Conservation (phyloP, 768 basidiomycete genomes). For the Peribolospora kevripleyi region DNA sequence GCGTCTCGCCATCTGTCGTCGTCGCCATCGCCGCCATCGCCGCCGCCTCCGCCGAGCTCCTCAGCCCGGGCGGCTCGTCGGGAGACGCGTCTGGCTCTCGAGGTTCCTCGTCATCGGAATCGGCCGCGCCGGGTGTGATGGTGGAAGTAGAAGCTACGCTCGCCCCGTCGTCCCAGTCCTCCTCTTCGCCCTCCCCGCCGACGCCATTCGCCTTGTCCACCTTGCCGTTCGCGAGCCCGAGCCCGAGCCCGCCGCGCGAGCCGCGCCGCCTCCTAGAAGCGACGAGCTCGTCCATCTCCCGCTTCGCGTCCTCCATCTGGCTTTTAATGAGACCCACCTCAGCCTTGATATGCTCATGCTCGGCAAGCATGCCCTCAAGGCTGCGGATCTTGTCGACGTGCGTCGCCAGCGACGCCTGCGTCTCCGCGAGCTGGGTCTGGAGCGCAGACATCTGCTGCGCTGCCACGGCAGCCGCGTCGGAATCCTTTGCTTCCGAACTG, state of each 20-base stretch:
- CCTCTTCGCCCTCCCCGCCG: constrained; percentile 15
- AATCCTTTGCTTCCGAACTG: background rate
- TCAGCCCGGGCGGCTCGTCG: too few relatives aligned
- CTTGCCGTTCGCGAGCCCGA: background rate
- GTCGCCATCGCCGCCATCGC: constrained; percentile 44
- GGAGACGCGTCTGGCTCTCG: background rate
- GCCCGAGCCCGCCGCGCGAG: constrained; percentile 4
- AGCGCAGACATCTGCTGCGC: constrained; percentile 34
- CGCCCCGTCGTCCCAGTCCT: constrained; percentile 8
- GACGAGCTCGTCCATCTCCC: constrained; percentile 26
- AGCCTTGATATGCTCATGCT: constrained; percentile 58
- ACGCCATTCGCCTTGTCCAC: constrained; percentile 8
- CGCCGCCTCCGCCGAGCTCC: constrained; percentile 13
- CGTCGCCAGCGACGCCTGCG: constrained; percentile 45
- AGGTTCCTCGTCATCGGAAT: constrained; percentile 8
- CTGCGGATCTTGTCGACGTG: constrained; percentile 58
- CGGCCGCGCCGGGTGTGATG: too few relatives aligned
- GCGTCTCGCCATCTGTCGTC: constrained; percentile 18
- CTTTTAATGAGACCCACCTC: constrained; percentile 41
- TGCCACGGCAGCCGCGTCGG: constrained; percentile 16
- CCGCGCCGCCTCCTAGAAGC: constrained; percentile 4
- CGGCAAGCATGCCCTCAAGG: constrained; percentile 50
- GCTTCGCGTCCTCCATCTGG: constrained; percentile 35
- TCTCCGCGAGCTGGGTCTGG: constrained; percentile 60
- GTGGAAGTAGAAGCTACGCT: background rate